A percentile compares a stretch with the other conserved stretches of the same genome.
phyloP scores from a whole-genome alignment of 148 eudicot species.

The Fagopyrum homotropicum region DNA sequence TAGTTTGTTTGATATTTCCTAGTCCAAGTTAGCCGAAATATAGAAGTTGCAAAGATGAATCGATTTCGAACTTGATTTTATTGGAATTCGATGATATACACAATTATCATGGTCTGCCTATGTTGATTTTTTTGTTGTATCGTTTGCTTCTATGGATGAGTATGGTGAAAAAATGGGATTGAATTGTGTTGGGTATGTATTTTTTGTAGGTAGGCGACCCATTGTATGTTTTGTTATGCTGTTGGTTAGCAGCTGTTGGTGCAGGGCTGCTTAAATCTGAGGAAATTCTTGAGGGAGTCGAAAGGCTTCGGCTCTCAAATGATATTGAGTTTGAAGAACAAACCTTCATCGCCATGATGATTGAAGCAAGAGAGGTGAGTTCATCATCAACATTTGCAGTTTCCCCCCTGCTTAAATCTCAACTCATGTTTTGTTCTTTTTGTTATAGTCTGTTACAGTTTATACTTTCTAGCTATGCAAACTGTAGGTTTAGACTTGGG shows the following conservation, averaged over 20 bases:
- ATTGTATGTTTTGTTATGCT: constrained; percentile 66
- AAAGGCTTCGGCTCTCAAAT: constrained; percentile 66
- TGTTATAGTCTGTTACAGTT: neutral
- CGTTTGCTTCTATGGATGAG: neutral
- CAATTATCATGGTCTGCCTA: neutral
- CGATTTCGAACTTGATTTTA: neutral
- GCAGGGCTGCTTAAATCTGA: constrained; percentile 94
- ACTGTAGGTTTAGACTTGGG: neutral
- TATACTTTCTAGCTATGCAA: neutral
- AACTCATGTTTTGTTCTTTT: constrained; percentile 1
- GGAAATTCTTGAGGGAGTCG: constrained; percentile 91
- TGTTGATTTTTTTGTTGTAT: neutral
- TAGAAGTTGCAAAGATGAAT: neutral
- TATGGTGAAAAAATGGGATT: neutral
- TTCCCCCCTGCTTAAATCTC: neutral
- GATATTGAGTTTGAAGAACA: constrained; percentile 94
- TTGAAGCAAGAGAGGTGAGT: constrained; percentile 79
- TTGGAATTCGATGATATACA: neutral
- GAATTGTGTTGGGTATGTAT: neutral
- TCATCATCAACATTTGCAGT: neutral
- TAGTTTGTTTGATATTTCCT: neutral
- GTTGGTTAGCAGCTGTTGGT: constrained; percentile 96
- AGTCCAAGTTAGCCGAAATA: neutral
- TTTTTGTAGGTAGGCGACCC: constrained; percentile 68
- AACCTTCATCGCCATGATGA: constrained; percentile 74